Conservation (phyloP, 2,329 filamentous ascomycete genomes). For the Emydomyces testavorans region DNA sequence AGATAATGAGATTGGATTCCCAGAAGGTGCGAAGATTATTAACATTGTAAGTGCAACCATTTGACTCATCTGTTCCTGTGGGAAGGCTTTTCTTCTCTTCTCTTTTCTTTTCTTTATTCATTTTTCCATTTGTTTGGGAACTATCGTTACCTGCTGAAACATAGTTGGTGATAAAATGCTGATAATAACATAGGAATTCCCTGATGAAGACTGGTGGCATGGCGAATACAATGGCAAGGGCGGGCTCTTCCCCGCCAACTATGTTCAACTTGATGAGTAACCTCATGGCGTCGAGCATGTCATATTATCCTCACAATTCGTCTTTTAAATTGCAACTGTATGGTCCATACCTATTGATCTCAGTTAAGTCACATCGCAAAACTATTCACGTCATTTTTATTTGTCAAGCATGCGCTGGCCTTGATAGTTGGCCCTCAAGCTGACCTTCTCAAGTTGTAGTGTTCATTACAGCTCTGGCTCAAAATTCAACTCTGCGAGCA, state of each 20-base stretch:
- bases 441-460: no score
- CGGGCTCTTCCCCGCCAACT: constrained; percentile 64
- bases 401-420: no score
- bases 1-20: constrained; percentile 78
- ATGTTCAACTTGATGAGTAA: constrained; percentile 35
- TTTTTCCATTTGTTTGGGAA: not conserved
- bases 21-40: constrained; percentile 72
- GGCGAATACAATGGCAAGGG: constrained; percentile 68
- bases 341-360: no score
- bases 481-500: no score
- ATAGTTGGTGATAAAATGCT: constrained; percentile 9
- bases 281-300: not conserved
- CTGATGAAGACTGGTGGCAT: constrained; percentile 98
- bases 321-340: not conserved
- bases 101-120: not conserved
- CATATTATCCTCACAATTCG: not conserved
- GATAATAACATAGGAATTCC: constrained; percentile 59
- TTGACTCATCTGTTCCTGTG: not conserved
- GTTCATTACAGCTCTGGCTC: no score
- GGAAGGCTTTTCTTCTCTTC: not conserved
- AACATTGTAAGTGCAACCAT: constrained; percentile 53
- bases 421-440: no score
- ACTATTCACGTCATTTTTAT: no score
- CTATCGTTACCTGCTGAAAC: constrained; percentile 21
- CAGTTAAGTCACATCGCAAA: no score